Base-by-base conservation (phyloP, 768 basidiomycete species). In the Podaxis sp. region DNA sequence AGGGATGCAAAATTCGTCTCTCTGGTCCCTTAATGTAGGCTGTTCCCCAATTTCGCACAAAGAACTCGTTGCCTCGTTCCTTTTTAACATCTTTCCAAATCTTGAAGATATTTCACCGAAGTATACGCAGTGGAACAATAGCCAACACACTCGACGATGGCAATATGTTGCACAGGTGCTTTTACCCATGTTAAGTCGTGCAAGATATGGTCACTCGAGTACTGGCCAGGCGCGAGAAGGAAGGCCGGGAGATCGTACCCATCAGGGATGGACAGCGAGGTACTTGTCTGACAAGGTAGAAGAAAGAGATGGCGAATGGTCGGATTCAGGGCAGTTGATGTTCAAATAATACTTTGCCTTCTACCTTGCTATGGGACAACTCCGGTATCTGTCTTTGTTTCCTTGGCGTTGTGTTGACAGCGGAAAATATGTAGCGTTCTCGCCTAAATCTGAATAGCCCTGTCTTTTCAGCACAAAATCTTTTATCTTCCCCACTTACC, bases 21-120 rank as follows among this genome's bases (percentile, higher is more conserved):
- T 44, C 40, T 11, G 56, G 20, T 7, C 11, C 11, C 38, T 40
- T 24, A 6, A 56, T 1, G 56, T 56, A 2, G 38, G 13, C 17
- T 2, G 22, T 15, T 56, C 38, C 3, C 56, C 56, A 3, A 30
- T 56, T 24, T 56, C 56, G 5, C 56, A 56, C 15, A 44, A 56
- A 28, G 56, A 56, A n/a, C 15, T 56, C 17, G 56, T 56, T 12
- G 56, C 56, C 3, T 44, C 38, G 20, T 56, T 56, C 26, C 40
- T 56, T 24, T 56, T 22, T 2, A 22, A 38, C 0, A 24, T 56
- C 17, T 56, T 56, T 17, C 40, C 56, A 22, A 26, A 22, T 28
- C 56, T 56, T 8, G 40, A 56, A 26, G 38, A 56, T 36, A 56
- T 56, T 22, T 22, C 48, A 24, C 41, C 41, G 5, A 44, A 44